These are phyloP conservation scores for Xylaria longipes DNA, from an alignment of 495 filamentous ascomycete genomes.

Conservation along the genomic window DNA sequence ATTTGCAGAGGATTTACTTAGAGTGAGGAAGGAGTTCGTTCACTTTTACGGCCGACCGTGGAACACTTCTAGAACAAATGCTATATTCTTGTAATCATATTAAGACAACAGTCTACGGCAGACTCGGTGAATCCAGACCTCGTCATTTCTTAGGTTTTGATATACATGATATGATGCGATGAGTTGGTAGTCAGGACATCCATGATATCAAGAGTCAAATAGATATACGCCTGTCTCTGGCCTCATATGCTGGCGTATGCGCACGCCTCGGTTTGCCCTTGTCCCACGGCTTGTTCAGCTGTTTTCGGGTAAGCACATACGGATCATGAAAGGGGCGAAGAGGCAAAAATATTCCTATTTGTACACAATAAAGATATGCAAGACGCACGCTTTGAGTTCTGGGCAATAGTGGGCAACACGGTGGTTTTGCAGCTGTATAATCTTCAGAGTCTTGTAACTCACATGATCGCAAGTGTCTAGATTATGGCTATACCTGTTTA, in stretches of 20 bases:
- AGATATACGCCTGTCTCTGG: not conserved
- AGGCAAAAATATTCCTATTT: not conserved
- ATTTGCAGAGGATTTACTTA: constrained; percentile 2
- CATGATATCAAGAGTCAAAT: not conserved
- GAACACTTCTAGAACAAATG: constrained; percentile 13
- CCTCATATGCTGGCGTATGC: not conserved
- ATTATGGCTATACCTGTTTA: not conserved
- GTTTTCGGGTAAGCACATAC: not conserved
- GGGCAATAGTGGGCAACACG: not conserved
- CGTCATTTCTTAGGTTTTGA: not conserved
- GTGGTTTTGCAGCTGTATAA: not conserved
- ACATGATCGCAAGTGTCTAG: not conserved
- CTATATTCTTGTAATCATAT: not conserved
- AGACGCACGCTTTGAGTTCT: not conserved
- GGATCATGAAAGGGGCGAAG: constrained; percentile 6
- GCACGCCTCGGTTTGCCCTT: not conserved
- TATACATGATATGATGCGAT: not conserved
- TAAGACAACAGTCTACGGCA: not conserved
- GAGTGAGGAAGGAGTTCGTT: not conserved
- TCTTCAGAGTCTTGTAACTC: not conserved
- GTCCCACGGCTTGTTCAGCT: not conserved
- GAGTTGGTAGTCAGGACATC: not conserved
- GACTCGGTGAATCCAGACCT: constrained; percentile 3
- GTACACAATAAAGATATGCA: not conserved
- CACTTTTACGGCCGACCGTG: not conserved